Evolutionary conservation across 106 monocot species (phyloP), one percentile per base, ranked within the genome.

Genomic region (Phalaenopsis aphrodite): DNA sequence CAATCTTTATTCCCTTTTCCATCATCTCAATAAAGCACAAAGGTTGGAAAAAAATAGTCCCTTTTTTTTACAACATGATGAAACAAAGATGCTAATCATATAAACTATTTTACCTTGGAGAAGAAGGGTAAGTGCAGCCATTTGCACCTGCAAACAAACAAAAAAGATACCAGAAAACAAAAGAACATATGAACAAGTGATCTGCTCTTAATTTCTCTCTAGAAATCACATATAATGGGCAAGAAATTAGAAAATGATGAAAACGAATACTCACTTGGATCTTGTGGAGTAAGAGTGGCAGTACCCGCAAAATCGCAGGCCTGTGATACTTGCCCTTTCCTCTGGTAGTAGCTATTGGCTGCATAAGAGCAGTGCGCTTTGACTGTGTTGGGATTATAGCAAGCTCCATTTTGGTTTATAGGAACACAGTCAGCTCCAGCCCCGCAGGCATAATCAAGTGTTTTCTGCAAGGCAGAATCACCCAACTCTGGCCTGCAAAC

Each of bases 311-410:
- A 93, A 72, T 87, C 87, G 78, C 93, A 93, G 55, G 89, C 66
- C 24, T 69, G 81, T 1, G 75, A 41, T 8, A 72, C 36, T 81
- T 88, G 90, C 30, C 81, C 87, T 18, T 85, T 90, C 43, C 77
- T 82, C 91, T 94, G 94, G 88, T 80, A 94, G 71, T 90, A 94
- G 82, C 94, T 94, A 78, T 94, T 94, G 67, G 46, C 92, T 56
- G 94, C 94, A 79, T 92, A 94, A 45, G 82, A 86, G 80, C 94
- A 94, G 84, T 92, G 94, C 18, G 86, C 61, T 52, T 41, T 78
- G 46, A 89, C 92, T 17, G 84, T 90, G 82, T 90, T 86, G 43
- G 94, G 91, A 11, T 55, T 76, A 76, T 55, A 94, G 78, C 94
- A 94, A 76, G 82, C 78, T 17, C 94, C 92, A 55, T 67, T 89